Conservation (phyloP, 1,284 basidiomycete genomes). For the Melampsora americana region DNA sequence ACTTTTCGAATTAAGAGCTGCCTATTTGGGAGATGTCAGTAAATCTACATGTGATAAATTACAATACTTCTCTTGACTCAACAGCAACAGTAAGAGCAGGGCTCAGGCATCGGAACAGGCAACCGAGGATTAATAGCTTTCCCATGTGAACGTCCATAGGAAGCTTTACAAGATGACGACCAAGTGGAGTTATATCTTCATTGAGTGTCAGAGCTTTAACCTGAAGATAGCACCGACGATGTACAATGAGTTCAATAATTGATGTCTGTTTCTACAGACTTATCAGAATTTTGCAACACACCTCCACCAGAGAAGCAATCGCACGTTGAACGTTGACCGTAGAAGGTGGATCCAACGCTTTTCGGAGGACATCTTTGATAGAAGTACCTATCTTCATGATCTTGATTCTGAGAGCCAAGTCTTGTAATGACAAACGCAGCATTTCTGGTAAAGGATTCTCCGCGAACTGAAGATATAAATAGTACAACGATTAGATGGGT, state of each 20-base stretch:
- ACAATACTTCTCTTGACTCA: neutral
- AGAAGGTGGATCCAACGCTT: slow-evolving; percentile 84
- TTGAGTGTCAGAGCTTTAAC: slow-evolving; percentile 73
- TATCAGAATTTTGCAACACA: neutral
- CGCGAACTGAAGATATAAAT: slow-evolving; percentile 63
- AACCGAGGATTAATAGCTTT: slow-evolving; percentile 84
- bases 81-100: slow-evolving; percentile 86
- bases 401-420: slow-evolving; percentile 92
- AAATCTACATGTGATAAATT: neutral
- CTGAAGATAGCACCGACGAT: neutral
- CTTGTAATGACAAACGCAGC: slow-evolving; percentile 86
- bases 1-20: slow-evolving; percentile 85
- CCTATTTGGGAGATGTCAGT: slow-evolving; percentile 53
- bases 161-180: slow-evolving; percentile 81
- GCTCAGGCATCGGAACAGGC: slow-evolving; percentile 84
- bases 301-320: slow-evolving; percentile 84
- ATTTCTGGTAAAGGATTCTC: slow-evolving; percentile 94
- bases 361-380: slow-evolving; percentile 83
- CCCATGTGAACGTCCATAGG: slow-evolving; percentile 90
- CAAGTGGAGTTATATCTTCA: slow-evolving; percentile 95
- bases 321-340: slow-evolving; percentile 86
- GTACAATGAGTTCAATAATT: neutral
- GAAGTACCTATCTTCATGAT: slow-evolving; percentile 88
- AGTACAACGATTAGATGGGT: neutral
- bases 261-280: neutral